phyloP scores from a whole-genome alignment of 2,329 filamentous ascomycete genomes.

The Clarireedia paspali region DNA sequence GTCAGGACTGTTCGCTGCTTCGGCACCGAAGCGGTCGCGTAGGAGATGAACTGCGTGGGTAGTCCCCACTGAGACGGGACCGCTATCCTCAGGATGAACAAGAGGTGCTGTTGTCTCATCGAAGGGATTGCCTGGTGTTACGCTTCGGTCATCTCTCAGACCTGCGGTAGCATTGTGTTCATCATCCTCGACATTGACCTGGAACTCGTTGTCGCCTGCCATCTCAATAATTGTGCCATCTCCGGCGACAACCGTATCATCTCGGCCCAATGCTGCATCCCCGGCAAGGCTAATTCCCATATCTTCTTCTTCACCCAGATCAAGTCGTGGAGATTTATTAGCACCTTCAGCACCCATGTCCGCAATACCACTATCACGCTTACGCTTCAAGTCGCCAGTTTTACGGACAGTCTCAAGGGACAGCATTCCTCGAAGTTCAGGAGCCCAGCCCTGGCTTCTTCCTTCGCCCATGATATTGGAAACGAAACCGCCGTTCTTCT shows the following conservation, averaged over 20 bases:
- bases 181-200: slow-evolving; percentile 38
- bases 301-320: slow-evolving; percentile 55
- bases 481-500: slow-evolving; percentile 84
- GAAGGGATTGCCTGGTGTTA: slow-evolving; percentile 51
- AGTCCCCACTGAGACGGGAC: slow-evolving; percentile 82
- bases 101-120: slow-evolving; percentile 72
- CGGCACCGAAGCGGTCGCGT: slow-evolving; percentile 74
- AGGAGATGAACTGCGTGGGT: slow-evolving; percentile 94
- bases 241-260: slow-evolving; percentile 33
- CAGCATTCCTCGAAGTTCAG: slow-evolving; percentile 86
- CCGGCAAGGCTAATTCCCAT: slow-evolving; percentile 36
- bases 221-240: slow-evolving; percentile 61
- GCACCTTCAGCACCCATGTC: slow-evolving; percentile 61
- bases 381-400: slow-evolving; percentile 79
- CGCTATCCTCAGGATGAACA: slow-evolving; percentile 74
- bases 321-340: slow-evolving; percentile 58
- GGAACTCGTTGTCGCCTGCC: slow-evolving; percentile 44
- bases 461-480: slow-evolving; percentile 78
- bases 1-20: slow-evolving; percentile 59
- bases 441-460: slow-evolving; percentile 74
- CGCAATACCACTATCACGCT: slow-evolving; percentile 80
- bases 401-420: slow-evolving; percentile 74
- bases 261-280: slow-evolving; percentile 42
- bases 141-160: slow-evolving; percentile 29
- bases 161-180: slow-evolving; percentile 37